Evolutionary conservation across 805 yeast species (phyloP).

Genomic region (Candida piceae): DNA sequence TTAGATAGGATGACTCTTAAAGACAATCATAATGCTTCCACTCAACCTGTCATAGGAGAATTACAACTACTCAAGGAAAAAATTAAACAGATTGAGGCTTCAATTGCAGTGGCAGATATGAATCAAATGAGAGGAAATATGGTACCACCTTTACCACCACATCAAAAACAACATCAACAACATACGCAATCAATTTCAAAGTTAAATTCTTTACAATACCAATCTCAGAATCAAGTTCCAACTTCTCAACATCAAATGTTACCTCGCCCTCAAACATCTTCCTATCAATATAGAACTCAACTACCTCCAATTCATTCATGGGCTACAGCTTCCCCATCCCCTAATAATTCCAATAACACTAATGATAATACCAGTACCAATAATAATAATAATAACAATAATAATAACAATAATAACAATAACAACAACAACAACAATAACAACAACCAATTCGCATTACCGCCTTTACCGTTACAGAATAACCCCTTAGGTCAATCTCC

Average conservation of each 20-base stretch:
- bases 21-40: not conserved
- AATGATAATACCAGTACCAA: no score
- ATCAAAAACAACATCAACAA: not conserved
- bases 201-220: not conserved
- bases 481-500: not conserved
- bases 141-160: not conserved
- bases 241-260: no score
- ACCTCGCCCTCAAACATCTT: conserved; percentile 9
- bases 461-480: not conserved
- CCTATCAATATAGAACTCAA: conserved; percentile 8
- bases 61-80: conserved; percentile 36
- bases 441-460: not conserved
- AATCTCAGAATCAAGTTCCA: not conserved
- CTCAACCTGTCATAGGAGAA: conserved; percentile 23
- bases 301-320: conserved; percentile 21
- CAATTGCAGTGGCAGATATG: conserved; percentile 33
- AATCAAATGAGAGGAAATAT: conserved; percentile 6
- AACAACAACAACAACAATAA: not conserved
- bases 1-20: not conserved
- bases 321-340: conserved; percentile 2
- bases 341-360: no score
- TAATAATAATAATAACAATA: no score
- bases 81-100: conserved; percentile 42
- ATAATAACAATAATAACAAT: no score
- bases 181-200: not conserved